Base-by-base conservation (phyloP, 306 rosid species). In the Cicer bijugum region DNA sequence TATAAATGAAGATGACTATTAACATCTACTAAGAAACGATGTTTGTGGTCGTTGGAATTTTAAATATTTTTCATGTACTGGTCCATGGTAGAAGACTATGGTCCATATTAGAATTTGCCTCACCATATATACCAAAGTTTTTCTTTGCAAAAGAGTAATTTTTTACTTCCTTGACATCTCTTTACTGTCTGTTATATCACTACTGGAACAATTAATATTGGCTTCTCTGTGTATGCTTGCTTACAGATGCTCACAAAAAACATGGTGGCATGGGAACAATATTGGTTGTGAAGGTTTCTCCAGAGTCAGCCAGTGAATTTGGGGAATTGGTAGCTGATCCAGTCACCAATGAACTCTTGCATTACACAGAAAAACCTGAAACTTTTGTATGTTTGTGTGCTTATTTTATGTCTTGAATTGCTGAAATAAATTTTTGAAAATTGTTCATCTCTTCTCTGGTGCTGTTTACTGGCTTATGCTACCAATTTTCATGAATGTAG, bases 301-400 rank as follows among this genome's bases (percentile, higher is more conserved):
- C 95, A 1, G 99, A 94, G 71, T 78, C 91, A 37, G 99, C 97
- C 9, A 74, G 80, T 77, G 82, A 88, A 78, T 94, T 94, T 71
- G 99, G 99, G 53, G 99, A 94, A 78, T 85, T 94, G 73, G 91
- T 94, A 8, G 91, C 99, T 55, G 97, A 94, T 90, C 95, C 97
- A 2, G 48, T 64, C 72, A 88, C 97, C 75, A 87, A 91, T 38
- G 99, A 94, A 76, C 86, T 94, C 48, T 82, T 94, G 87, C 99
- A 94, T 83, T 94, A 94, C 83, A 90, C 97, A 3, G 99, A 94
- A 81, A 94, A 86, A 76, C 99, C 99, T 6, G 99, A 94, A 76
- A 94, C 97, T 68, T 94, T 94, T 82, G 99, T 94, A 88, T n/a
- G 96, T 66, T 52, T 8, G 12, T 51, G 10, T 57, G 78, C 71